Percentiles rank a stretch among this genome's conserved stretches.
These are phyloP conservation scores for Paramyrothecium sp. DNA, from an alignment of 2,329 filamentous ascomycete species.

Conservation along the genomic window DNA sequence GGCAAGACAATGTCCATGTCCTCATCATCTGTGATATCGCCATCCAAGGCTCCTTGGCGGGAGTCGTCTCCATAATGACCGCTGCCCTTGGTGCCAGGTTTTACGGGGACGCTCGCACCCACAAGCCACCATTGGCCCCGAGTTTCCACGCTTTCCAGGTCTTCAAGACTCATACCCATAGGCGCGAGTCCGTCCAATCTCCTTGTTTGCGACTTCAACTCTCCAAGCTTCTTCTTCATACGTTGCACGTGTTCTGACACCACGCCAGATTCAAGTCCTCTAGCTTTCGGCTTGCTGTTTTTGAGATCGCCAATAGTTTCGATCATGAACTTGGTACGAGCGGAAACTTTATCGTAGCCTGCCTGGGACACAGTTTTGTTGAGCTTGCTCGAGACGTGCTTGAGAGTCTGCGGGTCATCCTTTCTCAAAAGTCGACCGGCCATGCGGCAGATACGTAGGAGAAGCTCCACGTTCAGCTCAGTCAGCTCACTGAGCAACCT, in stretches of 20 bases:
- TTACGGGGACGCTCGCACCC: conserved; percentile 79
- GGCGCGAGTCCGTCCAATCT: conserved; percentile 75
- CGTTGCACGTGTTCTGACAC: conserved; percentile 79
- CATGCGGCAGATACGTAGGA: conserved; percentile 80
- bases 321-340: conserved; percentile 95
- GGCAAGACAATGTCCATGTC: conserved; percentile 53
- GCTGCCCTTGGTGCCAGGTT: conserved; percentile 24
- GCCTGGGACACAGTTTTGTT: conserved; percentile 68
- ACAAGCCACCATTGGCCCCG: conserved; percentile 98
- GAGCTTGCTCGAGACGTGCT: conserved; percentile 81
- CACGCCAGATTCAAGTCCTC: conserved; percentile 66
- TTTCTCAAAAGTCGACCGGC: conserved; percentile 80
- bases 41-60: background rate
- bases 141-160: conserved; percentile 80
- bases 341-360: conserved; percentile 71
- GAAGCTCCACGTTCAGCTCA: conserved; percentile 83
- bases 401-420: conserved; percentile 84
- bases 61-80: conserved; percentile 17
- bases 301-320: conserved; percentile 94
- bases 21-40: conserved; percentile 34
- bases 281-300: conserved; percentile 85
- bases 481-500: conserved; percentile 72
- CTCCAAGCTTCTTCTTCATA: conserved; percentile 85
- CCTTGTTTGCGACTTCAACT: conserved; percentile 59
- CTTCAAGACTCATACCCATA: conserved; percentile 74